These are phyloP conservation scores for Ophiocordyceps unilateralis DNA, from an alignment of 2,329 filamentous ascomycete genomes.

Conservation along the genomic window DNA sequence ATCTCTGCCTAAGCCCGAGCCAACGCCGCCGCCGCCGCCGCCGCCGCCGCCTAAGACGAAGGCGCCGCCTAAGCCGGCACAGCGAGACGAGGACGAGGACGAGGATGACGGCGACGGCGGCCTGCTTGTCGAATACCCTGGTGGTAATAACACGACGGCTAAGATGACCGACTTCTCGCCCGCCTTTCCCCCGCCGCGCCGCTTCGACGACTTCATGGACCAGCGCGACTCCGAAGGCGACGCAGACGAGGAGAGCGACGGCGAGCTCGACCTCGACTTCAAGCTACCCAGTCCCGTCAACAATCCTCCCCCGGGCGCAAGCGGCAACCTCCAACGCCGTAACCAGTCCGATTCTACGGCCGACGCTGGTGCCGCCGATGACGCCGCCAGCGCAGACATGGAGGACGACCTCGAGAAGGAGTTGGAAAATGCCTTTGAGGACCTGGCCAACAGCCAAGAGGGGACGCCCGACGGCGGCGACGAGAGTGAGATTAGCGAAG, in stretches of 20 bases:
- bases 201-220: constrained; percentile 36
- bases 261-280: constrained; percentile 31
- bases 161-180: constrained; percentile 28
- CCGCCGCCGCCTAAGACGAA: constrained; percentile 3
- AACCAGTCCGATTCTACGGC: constrained; percentile 2
- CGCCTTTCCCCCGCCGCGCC: constrained; percentile 26
- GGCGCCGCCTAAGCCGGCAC: constrained; percentile 7
- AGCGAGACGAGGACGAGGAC: constrained; percentile 32
- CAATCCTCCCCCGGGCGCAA: constrained; percentile 4
- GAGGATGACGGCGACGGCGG: constrained; percentile 39
- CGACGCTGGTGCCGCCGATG: constrained; percentile 13
- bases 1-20: constrained; percentile 15
- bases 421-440: constrained; percentile 30
- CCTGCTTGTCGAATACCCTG: constrained; percentile 43
- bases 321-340: not conserved
- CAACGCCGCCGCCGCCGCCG: not conserved
- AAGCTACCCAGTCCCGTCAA: constrained; percentile 37
- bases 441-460: constrained; percentile 36
- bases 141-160: constrained; percentile 16
- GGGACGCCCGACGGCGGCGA: constrained; percentile 33
- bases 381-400: constrained; percentile 13
- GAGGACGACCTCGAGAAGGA: constrained; percentile 30
- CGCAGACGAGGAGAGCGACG: constrained; percentile 28
- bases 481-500: constrained; percentile 50
- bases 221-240: constrained; percentile 28